A percentile compares a stretch with the other conserved stretches of the same genome.
These are phyloP conservation scores for Bimuria novae-zelandiae DNA, from an alignment of 2,329 filamentous ascomycete genomes.

Conservation along the genomic window DNA sequence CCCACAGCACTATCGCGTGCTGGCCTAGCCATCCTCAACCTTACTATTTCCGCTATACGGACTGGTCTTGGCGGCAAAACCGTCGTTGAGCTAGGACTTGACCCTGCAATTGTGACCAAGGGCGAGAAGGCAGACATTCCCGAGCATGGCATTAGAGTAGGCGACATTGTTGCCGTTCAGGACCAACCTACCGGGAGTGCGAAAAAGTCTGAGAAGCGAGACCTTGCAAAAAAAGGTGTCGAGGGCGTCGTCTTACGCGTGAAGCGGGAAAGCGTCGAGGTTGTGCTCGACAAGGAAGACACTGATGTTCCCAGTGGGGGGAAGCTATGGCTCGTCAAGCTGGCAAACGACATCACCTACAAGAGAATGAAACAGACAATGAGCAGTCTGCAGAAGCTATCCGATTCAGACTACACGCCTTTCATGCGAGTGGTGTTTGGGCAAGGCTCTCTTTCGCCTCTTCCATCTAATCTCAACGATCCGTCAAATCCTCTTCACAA, in stretches of 20 bases:
- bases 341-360: constrained; percentile 70
- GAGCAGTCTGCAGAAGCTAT: constrained; percentile 60
- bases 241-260: constrained; percentile 73
- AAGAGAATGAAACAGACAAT: constrained; percentile 70
- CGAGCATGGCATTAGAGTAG: constrained; percentile 75
- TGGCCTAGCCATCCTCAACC: constrained; percentile 78
- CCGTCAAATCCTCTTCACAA: constrained; percentile 47
- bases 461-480: constrained; percentile 51
- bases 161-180: constrained; percentile 76
- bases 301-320: constrained; percentile 57
- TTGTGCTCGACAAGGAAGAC: constrained; percentile 71
- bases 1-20: constrained; percentile 73
- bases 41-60: constrained; percentile 73
- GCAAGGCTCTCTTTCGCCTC: constrained; percentile 57
- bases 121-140: constrained; percentile 61
- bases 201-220: constrained; percentile 73
- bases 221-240: constrained; percentile 69
- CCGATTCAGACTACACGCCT: constrained; percentile 59
- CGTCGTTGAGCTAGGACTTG: constrained; percentile 77
- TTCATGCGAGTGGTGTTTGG: constrained; percentile 67
- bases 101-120: constrained; percentile 65
- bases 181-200: constrained; percentile 74
- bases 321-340: constrained; percentile 68
- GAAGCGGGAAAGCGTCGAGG: constrained; percentile 61
- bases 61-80: constrained; percentile 92